phyloP scores from a whole-genome alignment of 768 basidiomycete species.

The Neoboletus subvelutipes region DNA sequence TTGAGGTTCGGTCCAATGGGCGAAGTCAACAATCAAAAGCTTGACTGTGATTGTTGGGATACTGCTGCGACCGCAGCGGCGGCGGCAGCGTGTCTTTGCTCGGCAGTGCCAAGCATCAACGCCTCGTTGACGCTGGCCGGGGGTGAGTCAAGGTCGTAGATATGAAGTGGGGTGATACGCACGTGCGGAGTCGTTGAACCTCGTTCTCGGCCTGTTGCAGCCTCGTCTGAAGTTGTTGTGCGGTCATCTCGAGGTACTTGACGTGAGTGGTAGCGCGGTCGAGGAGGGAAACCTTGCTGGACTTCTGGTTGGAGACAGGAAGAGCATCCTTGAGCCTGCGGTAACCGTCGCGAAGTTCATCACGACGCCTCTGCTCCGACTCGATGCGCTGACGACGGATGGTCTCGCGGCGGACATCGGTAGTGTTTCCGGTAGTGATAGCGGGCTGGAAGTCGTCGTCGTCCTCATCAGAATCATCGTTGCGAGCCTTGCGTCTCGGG shows the following conservation, averaged over 20 bases:
- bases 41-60: constrained; percentile 40
- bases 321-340: constrained; percentile 87
- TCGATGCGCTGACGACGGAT: constrained; percentile 92
- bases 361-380: constrained; percentile 70
- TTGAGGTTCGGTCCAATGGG: constrained; percentile 18
- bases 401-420: constrained; percentile 81
- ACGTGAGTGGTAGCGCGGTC: constrained; percentile 89
- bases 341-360: constrained; percentile 92
- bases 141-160: background rate
- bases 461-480: constrained; percentile 72
- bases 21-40: constrained; percentile 44
- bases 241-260: constrained; percentile 81
- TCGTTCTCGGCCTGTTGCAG: constrained; percentile 79
- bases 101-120: constrained; percentile 81
- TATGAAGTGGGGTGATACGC: constrained; percentile 15
- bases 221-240: constrained; percentile 70
- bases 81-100: constrained; percentile 62
- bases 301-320: constrained; percentile 88
- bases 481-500: constrained; percentile 39
- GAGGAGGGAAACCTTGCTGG: constrained; percentile 87
- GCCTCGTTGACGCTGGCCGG: constrained; percentile 73
- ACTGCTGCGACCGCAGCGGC: constrained; percentile 58
- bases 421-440: constrained; percentile 40
- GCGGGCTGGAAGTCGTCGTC: constrained; percentile 73
- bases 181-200: constrained; percentile 73